phyloP scores from a whole-genome alignment of 345 rosid genomes.

The Rhodomyrtus tomentosa region DNA sequence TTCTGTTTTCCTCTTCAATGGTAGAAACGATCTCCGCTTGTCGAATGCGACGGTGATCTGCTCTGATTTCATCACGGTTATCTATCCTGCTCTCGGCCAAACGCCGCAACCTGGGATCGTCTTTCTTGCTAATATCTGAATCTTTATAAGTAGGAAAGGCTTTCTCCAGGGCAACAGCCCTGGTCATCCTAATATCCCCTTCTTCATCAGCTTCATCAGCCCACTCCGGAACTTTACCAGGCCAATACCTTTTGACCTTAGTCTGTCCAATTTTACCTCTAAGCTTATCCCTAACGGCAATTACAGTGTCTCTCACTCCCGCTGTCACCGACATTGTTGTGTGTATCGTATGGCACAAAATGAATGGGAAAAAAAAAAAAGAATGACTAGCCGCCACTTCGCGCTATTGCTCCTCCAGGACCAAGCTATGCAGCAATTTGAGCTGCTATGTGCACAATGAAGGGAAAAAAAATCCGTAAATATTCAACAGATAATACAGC shows the following conservation, averaged over 20 bases:
- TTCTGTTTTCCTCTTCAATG: not conserved
- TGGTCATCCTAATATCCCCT: not conserved
- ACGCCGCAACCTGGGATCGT: not conserved
- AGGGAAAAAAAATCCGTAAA: not conserved
- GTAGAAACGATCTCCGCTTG: not conserved
- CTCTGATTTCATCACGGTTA: not conserved
- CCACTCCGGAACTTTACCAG: not conserved
- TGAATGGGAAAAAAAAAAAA: not conserved
- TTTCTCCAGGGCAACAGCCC: not conserved
- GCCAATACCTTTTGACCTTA: not conserved
- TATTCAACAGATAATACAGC: not conserved
- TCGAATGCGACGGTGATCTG: not conserved
- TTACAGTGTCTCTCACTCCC: not conserved
- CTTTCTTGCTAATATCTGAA: not conserved
- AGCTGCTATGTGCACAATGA: not conserved
- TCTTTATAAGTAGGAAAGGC: not conserved
- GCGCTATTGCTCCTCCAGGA: not conserved
- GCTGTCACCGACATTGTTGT: not conserved
- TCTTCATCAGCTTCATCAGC: not conserved
- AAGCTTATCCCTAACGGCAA: not conserved
- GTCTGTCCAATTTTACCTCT: not conserved
- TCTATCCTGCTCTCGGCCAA: not conserved
- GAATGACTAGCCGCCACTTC: not conserved
- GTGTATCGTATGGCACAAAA: not conserved
- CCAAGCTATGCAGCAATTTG: not conserved